Base-by-base conservation (phyloP, 148 eudicot genomes). In the Limonium bicolor region DNA sequence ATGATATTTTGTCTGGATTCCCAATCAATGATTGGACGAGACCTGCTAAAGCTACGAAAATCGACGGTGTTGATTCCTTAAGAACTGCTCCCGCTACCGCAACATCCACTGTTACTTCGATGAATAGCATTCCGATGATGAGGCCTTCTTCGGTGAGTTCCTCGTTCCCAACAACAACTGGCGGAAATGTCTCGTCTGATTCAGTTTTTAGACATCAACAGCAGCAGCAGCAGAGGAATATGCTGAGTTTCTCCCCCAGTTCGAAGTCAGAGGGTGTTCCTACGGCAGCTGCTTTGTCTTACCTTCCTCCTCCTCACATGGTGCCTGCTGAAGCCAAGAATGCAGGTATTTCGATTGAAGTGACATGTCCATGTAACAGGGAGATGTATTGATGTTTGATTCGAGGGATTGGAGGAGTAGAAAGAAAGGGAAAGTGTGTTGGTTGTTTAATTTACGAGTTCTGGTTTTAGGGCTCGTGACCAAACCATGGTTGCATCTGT, bases 241-340 rank as follows among this genome's bases (percentile, higher is more conserved):
- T 20, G 46, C 28, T 41, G 46, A 41, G 46, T 13, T 21, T 41
- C 15, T 20, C 6, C 14, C 6, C 15, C 26, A 16, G 23, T 40
- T 40, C 45, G 2, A 40, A 20, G 27, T 27, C 45, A 20, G 45
- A 40, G 15, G 14, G 18, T 41, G 22, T n/a, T n/a, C n/a, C n/a
- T n/a, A n/a, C n/a, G n/a, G n/a, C n/a, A n/a, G n/a, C 46, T 22
- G 29, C 46, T 22, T 23, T 41, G 14, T 18, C 46, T 41, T 41
- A 41, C 18, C 15, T 41, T n/a, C 28, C 22, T 18, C 46, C 25
- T n/a, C 28, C 22, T 18, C 46, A 41, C 46, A 41, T 41, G 28
- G 28, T 18, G 25, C 17, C 29, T 22, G 29, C 46, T n/a, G 28
- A 41, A 27, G 25, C 29, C 28, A 41, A 41, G 29, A 41, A 41